Conservation (phyloP, 1,284 basidiomycete genomes). For the Rhodotorula sp. region DNA sequence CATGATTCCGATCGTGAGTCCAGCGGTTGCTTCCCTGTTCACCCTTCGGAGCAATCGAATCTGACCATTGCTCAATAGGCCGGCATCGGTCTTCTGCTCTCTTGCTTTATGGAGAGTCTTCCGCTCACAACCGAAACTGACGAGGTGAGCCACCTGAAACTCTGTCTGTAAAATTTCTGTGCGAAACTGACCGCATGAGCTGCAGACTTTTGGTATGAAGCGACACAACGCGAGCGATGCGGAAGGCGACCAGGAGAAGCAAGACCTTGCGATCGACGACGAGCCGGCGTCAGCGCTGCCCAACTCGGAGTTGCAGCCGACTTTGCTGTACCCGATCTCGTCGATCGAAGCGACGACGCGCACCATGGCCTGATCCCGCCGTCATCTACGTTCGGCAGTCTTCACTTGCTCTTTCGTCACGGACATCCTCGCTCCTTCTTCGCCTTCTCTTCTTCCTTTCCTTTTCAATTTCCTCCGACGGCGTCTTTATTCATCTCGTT, state of each 20-base stretch:
- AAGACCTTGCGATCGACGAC: neutral
- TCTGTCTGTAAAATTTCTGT: too few relatives aligned
- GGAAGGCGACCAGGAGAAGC: neutral
- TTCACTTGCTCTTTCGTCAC: neutral
- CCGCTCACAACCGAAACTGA: conserved; percentile 4
- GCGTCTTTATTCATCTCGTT: neutral
- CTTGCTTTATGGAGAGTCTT: conserved; percentile 19
- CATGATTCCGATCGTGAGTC: conserved; percentile 32
- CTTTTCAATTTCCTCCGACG: neutral
- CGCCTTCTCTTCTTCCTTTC: neutral
- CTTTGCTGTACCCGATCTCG: neutral
- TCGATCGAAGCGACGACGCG: too few relatives aligned
- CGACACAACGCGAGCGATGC: too few relatives aligned
- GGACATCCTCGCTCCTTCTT: neutral
- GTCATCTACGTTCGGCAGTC: neutral
- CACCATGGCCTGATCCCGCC: neutral
- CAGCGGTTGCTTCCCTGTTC: too few relatives aligned
- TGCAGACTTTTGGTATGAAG: conserved; percentile 11
- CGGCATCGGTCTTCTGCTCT: conserved; percentile 13
- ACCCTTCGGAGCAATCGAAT: too few relatives aligned
- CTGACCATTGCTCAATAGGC: too few relatives aligned
- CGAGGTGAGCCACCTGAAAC: neutral
- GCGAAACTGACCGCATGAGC: too few relatives aligned
- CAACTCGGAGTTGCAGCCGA: neutral
- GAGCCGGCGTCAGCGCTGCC: neutral